Percentiles rank a stretch among this genome's conserved stretches.
Conservation (phyloP, 345 rosid species). For the Linum usitatissimum region DNA sequence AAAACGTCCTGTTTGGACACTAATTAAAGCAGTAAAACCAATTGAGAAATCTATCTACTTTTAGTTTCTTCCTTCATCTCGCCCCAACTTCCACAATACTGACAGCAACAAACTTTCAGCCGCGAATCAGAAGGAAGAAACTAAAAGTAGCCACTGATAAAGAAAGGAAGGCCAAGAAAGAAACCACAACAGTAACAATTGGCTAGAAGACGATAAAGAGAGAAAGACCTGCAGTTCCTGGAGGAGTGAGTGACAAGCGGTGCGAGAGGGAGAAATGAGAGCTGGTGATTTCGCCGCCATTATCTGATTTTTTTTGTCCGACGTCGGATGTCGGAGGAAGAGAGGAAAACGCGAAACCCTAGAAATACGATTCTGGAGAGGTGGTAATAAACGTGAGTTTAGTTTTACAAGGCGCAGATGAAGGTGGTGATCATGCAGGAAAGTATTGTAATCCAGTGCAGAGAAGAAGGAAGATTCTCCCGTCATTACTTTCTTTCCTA, state of each 20-base stretch:
- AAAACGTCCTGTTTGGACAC: too few relatives aligned
- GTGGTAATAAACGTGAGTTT: neutral
- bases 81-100: too few relatives aligned
- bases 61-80: too few relatives aligned
- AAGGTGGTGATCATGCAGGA: neutral
- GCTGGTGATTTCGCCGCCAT: constrained; percentile 9
- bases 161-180: neutral
- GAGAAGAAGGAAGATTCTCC: neutral
- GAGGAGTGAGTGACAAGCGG: constrained; percentile 78
- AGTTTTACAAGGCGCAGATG: neutral
- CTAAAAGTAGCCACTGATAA: too few relatives aligned
- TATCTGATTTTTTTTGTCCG: too few relatives aligned
- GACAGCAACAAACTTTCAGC: neutral
- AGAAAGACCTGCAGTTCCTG: constrained; percentile 58
- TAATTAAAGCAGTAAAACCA: neutral
- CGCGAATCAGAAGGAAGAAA: neutral
- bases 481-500: too few relatives aligned
- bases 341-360: constrained; percentile 9
- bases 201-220: neutral
- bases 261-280: constrained; percentile 19
- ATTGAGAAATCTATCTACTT: too few relatives aligned
- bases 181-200: neutral
- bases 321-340: neutral
- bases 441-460: too few relatives aligned
- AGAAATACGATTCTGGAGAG: neutral